Conservation (phyloP, 352 stramenopile species). For the Globisporangium polare region DNA sequence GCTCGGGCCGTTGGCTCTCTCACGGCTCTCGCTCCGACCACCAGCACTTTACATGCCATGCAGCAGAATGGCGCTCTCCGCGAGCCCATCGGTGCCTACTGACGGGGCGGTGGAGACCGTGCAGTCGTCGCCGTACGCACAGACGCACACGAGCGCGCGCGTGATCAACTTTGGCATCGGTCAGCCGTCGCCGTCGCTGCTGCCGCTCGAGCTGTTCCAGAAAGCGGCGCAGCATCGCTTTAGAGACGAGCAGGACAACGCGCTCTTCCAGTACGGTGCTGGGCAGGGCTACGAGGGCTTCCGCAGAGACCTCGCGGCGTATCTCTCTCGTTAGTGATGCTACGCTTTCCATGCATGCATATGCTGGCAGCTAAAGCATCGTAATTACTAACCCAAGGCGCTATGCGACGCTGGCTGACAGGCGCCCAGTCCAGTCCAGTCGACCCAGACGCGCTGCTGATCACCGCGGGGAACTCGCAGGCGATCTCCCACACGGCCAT, state of each 20-base stretch:
- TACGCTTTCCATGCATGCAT: background rate
- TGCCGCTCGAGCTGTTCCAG: slow-evolving; percentile 66
- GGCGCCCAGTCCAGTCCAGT: slow-evolving; percentile 26
- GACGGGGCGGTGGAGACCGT: slow-evolving; percentile 23
- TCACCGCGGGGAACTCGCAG: slow-evolving; percentile 90
- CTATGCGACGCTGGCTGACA: background rate
- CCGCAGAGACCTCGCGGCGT: slow-evolving; percentile 51
- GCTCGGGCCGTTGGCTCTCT: background rate
- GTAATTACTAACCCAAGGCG: background rate
- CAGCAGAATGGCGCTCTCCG: background rate
- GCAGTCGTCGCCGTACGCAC: slow-evolving; percentile 64
- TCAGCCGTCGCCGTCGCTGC: slow-evolving; percentile 70
- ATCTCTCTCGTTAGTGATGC: slow-evolving; percentile 38
- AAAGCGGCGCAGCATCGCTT: slow-evolving; percentile 47
- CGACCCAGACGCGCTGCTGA: slow-evolving; percentile 61
- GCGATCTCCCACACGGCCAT: slow-evolving; percentile 87
- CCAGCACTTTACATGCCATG: background rate
- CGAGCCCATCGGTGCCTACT: background rate
- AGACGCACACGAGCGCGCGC: slow-evolving; percentile 51
- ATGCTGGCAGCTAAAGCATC: background rate
- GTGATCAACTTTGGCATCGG: slow-evolving; percentile 87
- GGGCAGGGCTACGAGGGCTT: slow-evolving; percentile 70
- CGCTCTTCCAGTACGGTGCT: slow-evolving; percentile 73
- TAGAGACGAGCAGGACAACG: slow-evolving; percentile 38
- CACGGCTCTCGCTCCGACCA: background rate